Conservation (phyloP, 371 early-diverging fungal species). For the Actinomortierella wolfii region DNA sequence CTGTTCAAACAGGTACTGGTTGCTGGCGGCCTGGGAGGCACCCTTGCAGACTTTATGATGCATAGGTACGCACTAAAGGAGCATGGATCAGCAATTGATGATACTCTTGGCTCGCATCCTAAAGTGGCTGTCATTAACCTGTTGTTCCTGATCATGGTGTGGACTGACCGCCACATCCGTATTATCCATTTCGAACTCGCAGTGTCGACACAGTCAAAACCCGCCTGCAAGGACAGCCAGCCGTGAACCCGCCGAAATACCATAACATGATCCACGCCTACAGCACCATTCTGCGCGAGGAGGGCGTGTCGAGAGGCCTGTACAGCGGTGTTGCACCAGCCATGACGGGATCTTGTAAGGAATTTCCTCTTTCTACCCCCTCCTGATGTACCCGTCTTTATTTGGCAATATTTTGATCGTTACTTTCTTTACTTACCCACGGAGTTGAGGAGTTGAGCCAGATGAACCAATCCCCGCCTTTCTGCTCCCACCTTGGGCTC, state of each 20-base stretch:
- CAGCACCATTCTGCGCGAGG: constrained; percentile 65
- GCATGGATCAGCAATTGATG: too few relatives aligned
- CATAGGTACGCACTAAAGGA: constrained; percentile 57
- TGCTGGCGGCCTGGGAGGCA: constrained; percentile 75
- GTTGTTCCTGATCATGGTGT: neutral
- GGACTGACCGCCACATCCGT: too few relatives aligned
- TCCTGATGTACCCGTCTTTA: neutral
- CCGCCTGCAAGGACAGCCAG: constrained; percentile 69
- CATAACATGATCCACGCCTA: constrained; percentile 71
- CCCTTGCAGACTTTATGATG: constrained; percentile 74
- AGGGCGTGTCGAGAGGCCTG: constrained; percentile 72
- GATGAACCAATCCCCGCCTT: too few relatives aligned
- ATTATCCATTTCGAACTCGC: constrained; percentile 1
- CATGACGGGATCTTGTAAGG: constrained; percentile 72
- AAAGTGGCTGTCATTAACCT: neutral
- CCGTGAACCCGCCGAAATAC: constrained; percentile 58
- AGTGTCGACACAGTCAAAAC: constrained; percentile 84
- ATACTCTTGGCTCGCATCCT: too few relatives aligned
- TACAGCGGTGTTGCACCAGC: constrained; percentile 79
- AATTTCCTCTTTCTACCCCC: neutral
- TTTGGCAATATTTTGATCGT: too few relatives aligned
- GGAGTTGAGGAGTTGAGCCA: too few relatives aligned
- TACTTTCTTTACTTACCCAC: too few relatives aligned
- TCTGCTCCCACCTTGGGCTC: too few relatives aligned
- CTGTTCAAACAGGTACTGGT: constrained; percentile 55